These are phyloP conservation scores for Ogataea pilisensis DNA, from an alignment of 805 yeast species.

Conservation along the genomic window DNA sequence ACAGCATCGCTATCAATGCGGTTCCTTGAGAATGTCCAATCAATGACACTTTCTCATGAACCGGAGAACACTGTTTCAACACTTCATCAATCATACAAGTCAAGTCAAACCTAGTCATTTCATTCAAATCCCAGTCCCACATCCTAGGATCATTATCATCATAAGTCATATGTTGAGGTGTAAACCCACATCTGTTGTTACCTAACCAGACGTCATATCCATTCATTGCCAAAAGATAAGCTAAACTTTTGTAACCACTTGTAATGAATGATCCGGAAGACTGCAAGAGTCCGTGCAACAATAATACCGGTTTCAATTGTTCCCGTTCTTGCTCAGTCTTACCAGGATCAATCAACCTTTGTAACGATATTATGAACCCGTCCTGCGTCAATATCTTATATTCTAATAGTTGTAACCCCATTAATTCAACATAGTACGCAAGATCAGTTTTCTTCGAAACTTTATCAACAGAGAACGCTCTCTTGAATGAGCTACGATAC, in stretches of 20 bases:
- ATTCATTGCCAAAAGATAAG: constrained; percentile 42
- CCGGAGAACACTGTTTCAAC: constrained; percentile 29
- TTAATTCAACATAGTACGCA: constrained; percentile 59
- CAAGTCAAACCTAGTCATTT: constrained; percentile 75
- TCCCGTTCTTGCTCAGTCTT: constrained; percentile 4
- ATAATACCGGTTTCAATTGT: constrained; percentile 52
- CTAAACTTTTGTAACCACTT: constrained; percentile 76
- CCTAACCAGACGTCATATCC: constrained; percentile 92
- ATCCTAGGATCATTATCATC: constrained; percentile 43
- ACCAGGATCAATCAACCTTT: constrained; percentile 54
- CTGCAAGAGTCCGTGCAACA: constrained; percentile 85
- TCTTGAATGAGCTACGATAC: constrained; percentile 4
- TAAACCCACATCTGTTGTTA: constrained; percentile 83
- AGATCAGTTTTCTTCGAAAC: constrained; percentile 36
- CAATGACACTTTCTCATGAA: constrained; percentile 46
- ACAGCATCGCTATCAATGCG: constrained; percentile 71
- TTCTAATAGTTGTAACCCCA: constrained; percentile 56
- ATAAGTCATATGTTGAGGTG: constrained; percentile 56
- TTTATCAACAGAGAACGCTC: constrained; percentile 31
- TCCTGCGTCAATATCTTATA: constrained; percentile 68
- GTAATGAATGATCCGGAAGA: constrained; percentile 84
- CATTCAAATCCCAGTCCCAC: constrained; percentile 95
- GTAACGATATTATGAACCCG: constrained; percentile 68
- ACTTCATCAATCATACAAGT: constrained; percentile 69
- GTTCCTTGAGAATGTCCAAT: constrained; percentile 94